Percentiles rank a stretch among this genome's conserved stretches.
phyloP scores from a whole-genome alignment of 176 grass and related monocot genomes.

The Avena sativa region DNA sequence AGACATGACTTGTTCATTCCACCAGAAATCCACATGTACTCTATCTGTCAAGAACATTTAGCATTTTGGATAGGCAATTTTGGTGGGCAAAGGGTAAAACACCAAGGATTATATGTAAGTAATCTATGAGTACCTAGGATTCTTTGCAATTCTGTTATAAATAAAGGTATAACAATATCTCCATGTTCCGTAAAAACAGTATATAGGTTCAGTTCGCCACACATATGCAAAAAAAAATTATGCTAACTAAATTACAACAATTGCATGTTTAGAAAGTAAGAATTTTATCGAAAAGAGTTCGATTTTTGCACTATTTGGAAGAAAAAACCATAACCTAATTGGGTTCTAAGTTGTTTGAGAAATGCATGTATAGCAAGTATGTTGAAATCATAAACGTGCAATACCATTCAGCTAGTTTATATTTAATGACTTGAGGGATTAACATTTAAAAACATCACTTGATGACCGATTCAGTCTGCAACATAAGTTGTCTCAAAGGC shows the following conservation, averaged over 20 bases:
- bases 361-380: not conserved
- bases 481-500: too few relatives aligned
- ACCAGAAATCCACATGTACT: not conserved
- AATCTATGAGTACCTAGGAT: not conserved
- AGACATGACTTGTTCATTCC: not conserved
- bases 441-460: not conserved
- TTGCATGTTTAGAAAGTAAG: not conserved
- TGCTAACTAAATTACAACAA: not conserved
- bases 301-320: not conserved
- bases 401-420: too few relatives aligned
- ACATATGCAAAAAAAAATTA: not conserved
- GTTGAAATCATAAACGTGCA: not conserved
- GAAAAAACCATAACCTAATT: not conserved
- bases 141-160: not conserved
- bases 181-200: not conserved
- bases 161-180: not conserved
- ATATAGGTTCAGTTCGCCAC: not conserved
- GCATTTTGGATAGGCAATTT: not conserved
- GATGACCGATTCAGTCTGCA: not conserved
- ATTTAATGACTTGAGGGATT: too few relatives aligned
- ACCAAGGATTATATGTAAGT: too few relatives aligned
- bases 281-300: not conserved
- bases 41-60: not conserved
- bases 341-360: not conserved
- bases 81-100: too few relatives aligned